phyloP scores from a whole-genome alignment of 495 filamentous ascomycete genomes.

The Pseudoneurospora amorphoporcata region DNA sequence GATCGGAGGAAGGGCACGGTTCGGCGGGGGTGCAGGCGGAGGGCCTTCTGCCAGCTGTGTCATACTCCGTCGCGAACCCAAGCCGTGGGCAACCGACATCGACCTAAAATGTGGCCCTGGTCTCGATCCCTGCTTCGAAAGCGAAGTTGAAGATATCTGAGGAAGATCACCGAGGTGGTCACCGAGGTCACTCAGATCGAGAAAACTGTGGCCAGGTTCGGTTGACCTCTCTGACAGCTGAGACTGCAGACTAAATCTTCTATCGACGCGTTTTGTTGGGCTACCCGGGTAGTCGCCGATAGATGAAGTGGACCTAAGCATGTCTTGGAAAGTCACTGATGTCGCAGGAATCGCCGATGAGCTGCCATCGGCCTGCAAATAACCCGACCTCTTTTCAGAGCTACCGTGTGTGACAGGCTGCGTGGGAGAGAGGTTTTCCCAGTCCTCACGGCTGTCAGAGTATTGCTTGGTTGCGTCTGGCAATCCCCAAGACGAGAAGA shows the following conservation, averaged over 20 bases:
- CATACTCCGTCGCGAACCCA: slow-evolving; percentile 43
- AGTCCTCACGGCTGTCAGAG: neutral
- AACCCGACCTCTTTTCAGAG: neutral
- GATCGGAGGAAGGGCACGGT: slow-evolving; percentile 51
- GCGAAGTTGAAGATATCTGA: slow-evolving; percentile 14
- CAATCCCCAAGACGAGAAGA: slow-evolving; percentile 15
- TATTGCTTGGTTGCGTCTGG: slow-evolving; percentile 1
- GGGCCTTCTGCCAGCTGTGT: slow-evolving; percentile 48
- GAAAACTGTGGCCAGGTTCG: neutral
- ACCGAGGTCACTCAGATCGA: slow-evolving; percentile 2
- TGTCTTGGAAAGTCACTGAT: slow-evolving; percentile 1
- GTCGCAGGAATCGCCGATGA: neutral
- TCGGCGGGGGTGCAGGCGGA: slow-evolving; percentile 53
- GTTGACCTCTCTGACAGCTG: slow-evolving; percentile 6
- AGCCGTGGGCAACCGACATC: slow-evolving; percentile 18
- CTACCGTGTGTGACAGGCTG: neutral
- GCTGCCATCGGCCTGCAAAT: neutral
- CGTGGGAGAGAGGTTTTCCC: neutral
- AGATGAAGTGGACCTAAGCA: slow-evolving; percentile 14
- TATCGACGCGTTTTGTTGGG: neutral
- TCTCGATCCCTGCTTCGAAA: slow-evolving; percentile 14
- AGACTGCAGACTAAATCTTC: slow-evolving; percentile 14
- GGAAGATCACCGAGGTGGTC: slow-evolving; percentile 3
- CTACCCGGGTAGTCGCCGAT: slow-evolving; percentile 11
- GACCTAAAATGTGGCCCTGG: slow-evolving; percentile 21